Evolutionary conservation across 2,329 filamentous ascomycete genomes (phyloP), one percentile per base, ranked within the genome.

Genomic region (Talaromyces verruculosus): DNA sequence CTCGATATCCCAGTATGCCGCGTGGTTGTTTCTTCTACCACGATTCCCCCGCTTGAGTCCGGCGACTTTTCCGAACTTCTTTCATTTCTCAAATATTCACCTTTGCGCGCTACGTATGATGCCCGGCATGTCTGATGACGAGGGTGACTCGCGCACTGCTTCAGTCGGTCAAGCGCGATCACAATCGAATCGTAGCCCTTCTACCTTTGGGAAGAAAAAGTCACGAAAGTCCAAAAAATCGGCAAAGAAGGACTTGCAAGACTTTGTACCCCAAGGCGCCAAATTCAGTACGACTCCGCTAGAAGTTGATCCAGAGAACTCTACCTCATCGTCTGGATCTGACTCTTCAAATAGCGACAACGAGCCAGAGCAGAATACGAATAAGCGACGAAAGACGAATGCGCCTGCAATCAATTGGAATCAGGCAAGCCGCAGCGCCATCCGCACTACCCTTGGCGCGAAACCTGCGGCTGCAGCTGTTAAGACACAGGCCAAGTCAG

Each of bases 71-170:
- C n/a, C 33, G n/a, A 39, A 25, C n/a, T 19, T 8, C 11, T 1
- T 10, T 22, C 33, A 10, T 5, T 35, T n/a, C 8, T 3, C 37
- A 25, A 22, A 45, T 30, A n/a, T 45, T 28, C 19, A 33, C 25
- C 22, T 39, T 51, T 51, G 60, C 33, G 45, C 22, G 25, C 17
- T 47, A 19, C 19, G 1, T 7, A 53, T 19, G 13, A 65, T 65
- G 64, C 25, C 65, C 28, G 57, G 57, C 28, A 39, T 45, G 15
- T 72, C 74, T 33, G 74, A 70, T 51, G 75, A 78, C 59, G 76
- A 80, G 37, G 73, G 75, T 59, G 77, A 84, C 69, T 84, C 83
- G 19, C 76, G 83, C 58, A 84, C 80, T 43, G 80, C 79, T 55
- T 74, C 77, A 2, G 74, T 83, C 28, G 80, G 81, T 17, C 69